phyloP scores from a whole-genome alignment of 1,139 yeast genomes.

The Scheffersomyces illinoinensis region DNA sequence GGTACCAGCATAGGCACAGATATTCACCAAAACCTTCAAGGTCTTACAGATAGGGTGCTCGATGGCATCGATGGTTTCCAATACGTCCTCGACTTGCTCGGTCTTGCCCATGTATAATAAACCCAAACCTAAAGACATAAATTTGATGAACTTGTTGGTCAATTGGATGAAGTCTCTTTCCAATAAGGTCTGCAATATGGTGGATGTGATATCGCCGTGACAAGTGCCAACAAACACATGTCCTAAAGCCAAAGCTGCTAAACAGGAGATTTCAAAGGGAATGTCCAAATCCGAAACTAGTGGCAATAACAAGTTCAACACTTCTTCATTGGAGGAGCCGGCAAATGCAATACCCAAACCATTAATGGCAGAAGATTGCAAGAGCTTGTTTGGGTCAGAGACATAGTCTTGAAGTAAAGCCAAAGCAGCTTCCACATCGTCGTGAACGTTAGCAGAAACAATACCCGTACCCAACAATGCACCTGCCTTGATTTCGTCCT shows the following conservation, averaged over 20 bases:
- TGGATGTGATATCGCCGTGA: constrained; percentile 89
- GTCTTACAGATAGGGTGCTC: constrained; percentile 93
- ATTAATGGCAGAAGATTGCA: constrained; percentile 79
- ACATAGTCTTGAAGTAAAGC: constrained; percentile 84
- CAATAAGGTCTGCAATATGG: constrained; percentile 84
- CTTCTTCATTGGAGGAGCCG: constrained; percentile 87
- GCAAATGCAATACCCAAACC: constrained; percentile 96
- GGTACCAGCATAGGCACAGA: constrained; percentile 96
- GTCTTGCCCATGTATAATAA: constrained; percentile 91
- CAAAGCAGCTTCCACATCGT: constrained; percentile 92
- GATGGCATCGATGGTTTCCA: constrained; percentile 92
- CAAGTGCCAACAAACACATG: constrained; percentile 96
- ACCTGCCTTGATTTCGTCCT: constrained; percentile 91
- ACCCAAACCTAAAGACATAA: constrained; percentile 91
- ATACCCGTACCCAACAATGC: constrained; percentile 95
- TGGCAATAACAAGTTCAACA: constrained; percentile 77
- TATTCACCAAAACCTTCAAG: constrained; percentile 84
- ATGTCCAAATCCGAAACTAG: constrained; percentile 77
- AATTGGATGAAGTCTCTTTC: constrained; percentile 82
- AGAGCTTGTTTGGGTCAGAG: constrained; percentile 44
- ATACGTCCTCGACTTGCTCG: constrained; percentile 91
- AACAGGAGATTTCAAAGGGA: constrained; percentile 75
- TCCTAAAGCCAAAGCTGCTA: constrained; percentile 91
- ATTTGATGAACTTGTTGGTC: constrained; percentile 83
- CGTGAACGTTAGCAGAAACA: constrained; percentile 92